Evolutionary conservation across 2,329 filamentous ascomycete species (phyloP).

Genomic region (Tolypocladium paradoxum): DNA sequence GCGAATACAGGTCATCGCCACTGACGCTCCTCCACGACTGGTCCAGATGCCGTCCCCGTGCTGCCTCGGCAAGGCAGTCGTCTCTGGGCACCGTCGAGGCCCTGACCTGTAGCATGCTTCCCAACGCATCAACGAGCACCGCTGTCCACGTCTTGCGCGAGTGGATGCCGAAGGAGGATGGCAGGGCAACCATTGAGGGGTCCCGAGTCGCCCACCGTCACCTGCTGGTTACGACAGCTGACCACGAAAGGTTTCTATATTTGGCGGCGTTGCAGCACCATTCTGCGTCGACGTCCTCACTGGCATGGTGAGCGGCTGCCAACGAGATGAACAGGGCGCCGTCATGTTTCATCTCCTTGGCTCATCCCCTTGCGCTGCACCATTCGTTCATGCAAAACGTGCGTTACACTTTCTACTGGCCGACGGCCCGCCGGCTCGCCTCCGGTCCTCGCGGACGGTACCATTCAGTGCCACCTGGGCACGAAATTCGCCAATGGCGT

Average conservation of each 20-base stretch:
- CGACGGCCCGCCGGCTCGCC: neutral
- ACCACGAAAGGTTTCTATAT: neutral
- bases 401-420: neutral
- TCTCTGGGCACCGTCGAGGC: neutral
- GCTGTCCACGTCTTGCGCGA: neutral
- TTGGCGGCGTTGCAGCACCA: neutral
- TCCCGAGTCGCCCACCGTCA: too few relatives aligned
- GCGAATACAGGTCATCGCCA: neutral
- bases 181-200: neutral
- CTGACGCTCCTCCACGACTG: neutral
- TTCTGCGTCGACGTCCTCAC: neutral
- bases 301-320: neutral
- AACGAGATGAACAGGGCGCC: neutral
- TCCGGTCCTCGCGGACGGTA: neutral
- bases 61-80: neutral
- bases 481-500: neutral
- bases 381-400: neutral
- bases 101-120: too few relatives aligned
- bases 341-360: neutral
- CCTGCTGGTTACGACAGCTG: neutral
- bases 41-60: neutral
- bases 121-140: neutral
- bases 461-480: neutral
- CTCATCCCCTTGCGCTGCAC: neutral
- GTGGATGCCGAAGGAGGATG: neutral